Evolutionary conservation across 2,329 filamentous ascomycete genomes (phyloP).

Genomic region (Cyanodermella asteris): DNA sequence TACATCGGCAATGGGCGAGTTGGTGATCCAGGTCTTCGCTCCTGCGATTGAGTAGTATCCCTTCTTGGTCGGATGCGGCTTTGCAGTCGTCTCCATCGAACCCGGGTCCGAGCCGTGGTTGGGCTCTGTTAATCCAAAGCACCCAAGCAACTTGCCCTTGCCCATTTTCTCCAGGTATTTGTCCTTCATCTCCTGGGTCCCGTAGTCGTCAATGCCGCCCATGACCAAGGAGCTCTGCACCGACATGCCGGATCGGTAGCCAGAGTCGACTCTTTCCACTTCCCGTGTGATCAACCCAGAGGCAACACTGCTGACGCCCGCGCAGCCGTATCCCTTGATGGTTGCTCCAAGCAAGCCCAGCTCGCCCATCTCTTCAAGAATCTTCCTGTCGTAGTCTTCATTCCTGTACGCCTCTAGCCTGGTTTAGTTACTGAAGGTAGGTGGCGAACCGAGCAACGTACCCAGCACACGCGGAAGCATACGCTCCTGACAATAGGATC

Average conservation of each 20-base stretch:
- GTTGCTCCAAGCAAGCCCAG: conserved; percentile 71
- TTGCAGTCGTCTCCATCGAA: conserved; percentile 75
- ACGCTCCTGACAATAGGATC: conserved; percentile 81
- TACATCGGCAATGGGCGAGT: conserved; percentile 72
- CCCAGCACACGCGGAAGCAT: conserved; percentile 69
- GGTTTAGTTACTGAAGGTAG: conserved; percentile 4
- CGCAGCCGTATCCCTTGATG: conserved; percentile 73
- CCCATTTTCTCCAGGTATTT: conserved; percentile 62
- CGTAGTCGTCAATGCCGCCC: conserved; percentile 78
- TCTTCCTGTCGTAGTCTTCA: conserved; percentile 67
- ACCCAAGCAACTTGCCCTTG: conserved; percentile 60
- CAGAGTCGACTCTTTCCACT: conserved; percentile 76
- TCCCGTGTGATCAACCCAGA: conserved; percentile 78
- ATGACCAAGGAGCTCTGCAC: conserved; percentile 85
- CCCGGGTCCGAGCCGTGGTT: conserved; percentile 86
- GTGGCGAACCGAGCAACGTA: conserved; percentile 21
- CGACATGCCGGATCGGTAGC: conserved; percentile 81
- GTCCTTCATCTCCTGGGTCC: conserved; percentile 70
- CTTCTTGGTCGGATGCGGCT: conserved; percentile 61
- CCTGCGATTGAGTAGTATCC: conserved; percentile 63
- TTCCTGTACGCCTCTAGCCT: conserved; percentile 58
- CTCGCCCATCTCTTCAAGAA: conserved; percentile 80
- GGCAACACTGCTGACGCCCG: conserved; percentile 68
- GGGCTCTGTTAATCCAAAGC: conserved; percentile 77
- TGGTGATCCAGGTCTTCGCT: conserved; percentile 88